Evolutionary conservation across 495 filamentous ascomycete species (phyloP).

Genomic region (Xanthoparmelia taractica): DNA sequence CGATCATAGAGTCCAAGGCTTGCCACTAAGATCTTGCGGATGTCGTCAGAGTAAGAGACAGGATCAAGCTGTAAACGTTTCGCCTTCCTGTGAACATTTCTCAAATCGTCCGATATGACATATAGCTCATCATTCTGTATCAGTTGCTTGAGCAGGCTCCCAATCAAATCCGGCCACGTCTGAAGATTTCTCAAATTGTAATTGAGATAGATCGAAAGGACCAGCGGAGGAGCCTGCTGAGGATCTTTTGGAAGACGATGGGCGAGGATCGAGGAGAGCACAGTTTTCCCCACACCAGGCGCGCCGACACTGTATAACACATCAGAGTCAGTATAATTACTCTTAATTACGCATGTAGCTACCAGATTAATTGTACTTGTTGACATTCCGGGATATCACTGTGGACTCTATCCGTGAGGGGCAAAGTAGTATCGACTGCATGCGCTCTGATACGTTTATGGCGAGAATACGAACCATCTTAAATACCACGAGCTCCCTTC

Average conservation of each 20-base stretch:
- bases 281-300: slow-evolving; percentile 25
- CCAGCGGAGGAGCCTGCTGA: background rate
- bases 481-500: slow-evolving; percentile 18
- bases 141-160: slow-evolving; percentile 27
- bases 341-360: too few relatives aligned
- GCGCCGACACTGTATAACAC: too few relatives aligned
- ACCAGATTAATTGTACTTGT: too few relatives aligned
- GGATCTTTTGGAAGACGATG: slow-evolving; percentile 21
- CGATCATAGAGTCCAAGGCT: slow-evolving; percentile 3
- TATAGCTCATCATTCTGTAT: slow-evolving; percentile 18
- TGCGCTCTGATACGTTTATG: too few relatives aligned
- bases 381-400: too few relatives aligned
- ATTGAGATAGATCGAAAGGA: slow-evolving; percentile 25
- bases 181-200: slow-evolving; percentile 20
- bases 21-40: background rate
- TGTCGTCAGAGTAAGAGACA: background rate
- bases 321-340: too few relatives aligned
- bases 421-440: too few relatives aligned
- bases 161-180: slow-evolving; percentile 20
- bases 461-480: too few relatives aligned
- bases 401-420: too few relatives aligned
- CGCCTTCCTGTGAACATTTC: slow-evolving; percentile 16
- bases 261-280: slow-evolving; percentile 23
- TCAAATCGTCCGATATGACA: slow-evolving; percentile 7
- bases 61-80: background rate